Percentiles rank a stretch among this genome's conserved stretches.
Evolutionary conservation across 2,329 filamentous ascomycete genomes (phyloP).

Genomic region (Fusarium tupiense): DNA sequence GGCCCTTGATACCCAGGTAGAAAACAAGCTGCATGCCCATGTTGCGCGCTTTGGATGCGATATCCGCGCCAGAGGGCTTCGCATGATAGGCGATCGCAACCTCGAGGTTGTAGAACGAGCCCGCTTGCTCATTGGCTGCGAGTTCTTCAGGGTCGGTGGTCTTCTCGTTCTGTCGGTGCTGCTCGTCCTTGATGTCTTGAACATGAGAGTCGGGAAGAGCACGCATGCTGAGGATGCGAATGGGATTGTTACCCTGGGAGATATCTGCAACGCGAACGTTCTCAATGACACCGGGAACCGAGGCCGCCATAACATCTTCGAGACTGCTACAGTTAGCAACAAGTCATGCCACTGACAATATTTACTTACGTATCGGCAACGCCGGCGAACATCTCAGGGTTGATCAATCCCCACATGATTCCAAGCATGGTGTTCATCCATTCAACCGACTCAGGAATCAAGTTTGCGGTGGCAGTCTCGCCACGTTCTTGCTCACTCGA

Average conservation of each 20-base stretch:
- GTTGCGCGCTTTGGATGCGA: constrained; percentile 86
- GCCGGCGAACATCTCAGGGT: constrained; percentile 93
- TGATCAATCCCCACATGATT: constrained; percentile 89
- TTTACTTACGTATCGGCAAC: constrained; percentile 79
- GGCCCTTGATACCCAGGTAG: constrained; percentile 87
- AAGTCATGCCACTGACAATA: accelerated
- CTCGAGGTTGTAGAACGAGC: constrained; percentile 93
- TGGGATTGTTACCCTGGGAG: constrained; percentile 89
- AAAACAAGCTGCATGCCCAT: constrained; percentile 98
- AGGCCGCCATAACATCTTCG: constrained; percentile 93
- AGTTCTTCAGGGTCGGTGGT: constrained; percentile 87
- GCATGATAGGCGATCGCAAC: constrained; percentile 92
- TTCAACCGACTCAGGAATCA: constrained; percentile 91
- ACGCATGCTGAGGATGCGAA: constrained; percentile 87
- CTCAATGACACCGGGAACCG: constrained; percentile 88
- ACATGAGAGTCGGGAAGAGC: constrained; percentile 84
- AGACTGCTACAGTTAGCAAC: constrained; percentile 44
- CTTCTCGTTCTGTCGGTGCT: constrained; percentile 81
- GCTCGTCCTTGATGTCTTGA: constrained; percentile 81
- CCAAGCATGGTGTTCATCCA: constrained; percentile 94
- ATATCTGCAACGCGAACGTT: constrained; percentile 96
- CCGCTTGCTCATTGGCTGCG: constrained; percentile 88
- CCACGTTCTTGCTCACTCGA: constrained; percentile 85
- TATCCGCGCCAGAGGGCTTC: constrained; percentile 73
- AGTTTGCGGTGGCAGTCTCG: constrained; percentile 84